Conservation (phyloP, 2,329 filamentous ascomycete genomes). For the Pyricularia pennisetigena region DNA sequence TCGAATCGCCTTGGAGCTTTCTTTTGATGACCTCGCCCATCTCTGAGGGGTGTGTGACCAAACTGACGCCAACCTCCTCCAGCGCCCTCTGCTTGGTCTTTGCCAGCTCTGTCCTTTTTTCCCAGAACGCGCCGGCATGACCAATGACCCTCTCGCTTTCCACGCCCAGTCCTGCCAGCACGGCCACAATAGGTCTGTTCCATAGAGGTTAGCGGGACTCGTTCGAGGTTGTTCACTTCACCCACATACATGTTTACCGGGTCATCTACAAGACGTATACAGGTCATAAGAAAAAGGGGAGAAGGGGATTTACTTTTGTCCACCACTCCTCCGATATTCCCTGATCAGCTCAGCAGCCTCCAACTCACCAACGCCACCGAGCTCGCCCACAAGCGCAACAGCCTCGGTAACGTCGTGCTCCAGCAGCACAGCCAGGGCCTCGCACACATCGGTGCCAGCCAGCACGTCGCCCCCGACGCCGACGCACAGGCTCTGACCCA, state of each 20-base stretch:
- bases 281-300: too few relatives aligned
- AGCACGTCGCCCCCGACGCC: conserved; percentile 70
- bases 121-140: conserved; percentile 65
- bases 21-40: conserved; percentile 60
- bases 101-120: conserved; percentile 55
- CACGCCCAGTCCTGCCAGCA: conserved; percentile 59
- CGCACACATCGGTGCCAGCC: conserved; percentile 65
- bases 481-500: conserved; percentile 69
- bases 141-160: conserved; percentile 61
- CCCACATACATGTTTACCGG: too few relatives aligned
- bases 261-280: too few relatives aligned
- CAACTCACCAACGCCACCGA: conserved; percentile 60
- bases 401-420: conserved; percentile 59
- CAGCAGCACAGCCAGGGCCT: conserved; percentile 57
- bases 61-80: conserved; percentile 53
- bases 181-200: conserved; percentile 57
- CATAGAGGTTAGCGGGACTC: background rate
- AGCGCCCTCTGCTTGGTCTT: conserved; percentile 57
- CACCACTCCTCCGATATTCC: conserved; percentile 41
- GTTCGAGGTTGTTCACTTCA: too few relatives aligned
- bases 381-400: conserved; percentile 63
- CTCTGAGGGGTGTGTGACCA: conserved; percentile 68
- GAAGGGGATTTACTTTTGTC: conserved; percentile 34
- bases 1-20: conserved; percentile 29
- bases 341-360: conserved; percentile 66